These are phyloP conservation scores for Phialophora tarda DNA, from an alignment of 2,329 filamentous ascomycete species.

Conservation along the genomic window DNA sequence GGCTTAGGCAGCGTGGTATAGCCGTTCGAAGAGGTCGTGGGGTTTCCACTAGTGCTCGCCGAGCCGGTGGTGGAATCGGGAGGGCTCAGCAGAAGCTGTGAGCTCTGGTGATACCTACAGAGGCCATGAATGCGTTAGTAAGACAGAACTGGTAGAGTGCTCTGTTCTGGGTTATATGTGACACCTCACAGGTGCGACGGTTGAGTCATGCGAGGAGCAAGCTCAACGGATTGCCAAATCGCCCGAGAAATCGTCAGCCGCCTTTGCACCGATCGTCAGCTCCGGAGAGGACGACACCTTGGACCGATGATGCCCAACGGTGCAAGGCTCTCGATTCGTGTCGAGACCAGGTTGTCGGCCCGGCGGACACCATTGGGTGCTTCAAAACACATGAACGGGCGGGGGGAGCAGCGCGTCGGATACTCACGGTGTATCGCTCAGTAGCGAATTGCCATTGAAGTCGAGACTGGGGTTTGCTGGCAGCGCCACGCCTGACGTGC, in stretches of 20 bases:
- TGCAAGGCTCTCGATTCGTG: conserved; percentile 20
- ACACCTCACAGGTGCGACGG: conserved; percentile 27
- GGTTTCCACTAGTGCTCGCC: conserved; percentile 59
- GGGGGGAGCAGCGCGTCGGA: conserved; percentile 22
- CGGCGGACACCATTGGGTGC: conserved; percentile 21
- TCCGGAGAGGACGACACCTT: conserved; percentile 20
- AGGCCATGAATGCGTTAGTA: conserved; percentile 26
- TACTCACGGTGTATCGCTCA: conserved; percentile 37
- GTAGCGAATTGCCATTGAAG: conserved; percentile 31
- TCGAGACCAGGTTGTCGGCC: conserved; percentile 5
- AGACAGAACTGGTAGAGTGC: conserved; percentile 21
- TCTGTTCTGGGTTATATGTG: conserved; percentile 26
- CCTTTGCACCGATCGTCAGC: conserved; percentile 15
- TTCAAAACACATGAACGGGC: conserved; percentile 20
- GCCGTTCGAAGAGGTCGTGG: conserved; percentile 56
- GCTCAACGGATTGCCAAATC: conserved; percentile 33
- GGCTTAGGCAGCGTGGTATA: conserved; percentile 49
- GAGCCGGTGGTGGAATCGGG: conserved; percentile 62
- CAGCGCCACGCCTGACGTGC: conserved; percentile 28
- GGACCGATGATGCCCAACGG: conserved; percentile 32
- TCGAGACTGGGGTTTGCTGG: conserved; percentile 35
- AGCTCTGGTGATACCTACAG: conserved; percentile 36
- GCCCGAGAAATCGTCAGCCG: conserved; percentile 19
- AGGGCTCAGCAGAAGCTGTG: conserved; percentile 57
- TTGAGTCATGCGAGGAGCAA: conserved; percentile 37